Evolutionary conservation across 345 rosid species (phyloP).

Genomic region (Arabidopsis suecica): DNA sequence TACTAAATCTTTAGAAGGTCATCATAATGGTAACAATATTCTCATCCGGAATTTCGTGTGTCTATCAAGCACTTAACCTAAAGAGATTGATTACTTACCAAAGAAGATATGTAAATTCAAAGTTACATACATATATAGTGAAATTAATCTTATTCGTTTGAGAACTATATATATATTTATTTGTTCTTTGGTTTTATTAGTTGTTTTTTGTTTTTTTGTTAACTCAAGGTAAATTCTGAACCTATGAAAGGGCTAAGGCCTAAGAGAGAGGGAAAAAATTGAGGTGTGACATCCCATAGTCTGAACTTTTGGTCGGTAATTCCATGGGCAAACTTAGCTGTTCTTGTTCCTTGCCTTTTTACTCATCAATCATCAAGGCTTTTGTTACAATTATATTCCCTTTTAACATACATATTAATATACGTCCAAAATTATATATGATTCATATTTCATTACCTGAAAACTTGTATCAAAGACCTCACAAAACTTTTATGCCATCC

Average conservation of each 20-base stretch:
- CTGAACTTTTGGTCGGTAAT: constrained; percentile 39
- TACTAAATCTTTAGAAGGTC: background rate
- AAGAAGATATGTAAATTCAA: background rate
- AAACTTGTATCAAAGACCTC: background rate
- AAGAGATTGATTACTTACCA: background rate
- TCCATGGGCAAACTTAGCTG: constrained; percentile 34
- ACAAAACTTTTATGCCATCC: background rate
- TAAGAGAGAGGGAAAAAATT: background rate
- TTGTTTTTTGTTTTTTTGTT: background rate
- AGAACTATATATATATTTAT: background rate
- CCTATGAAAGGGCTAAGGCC: no score
- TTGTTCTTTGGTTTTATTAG: constrained; percentile 26
- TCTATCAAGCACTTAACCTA: constrained; percentile 1
- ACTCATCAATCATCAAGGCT: constrained; percentile 36
- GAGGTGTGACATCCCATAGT: constrained; percentile 30
- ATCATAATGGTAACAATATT: background rate
- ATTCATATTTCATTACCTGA: background rate
- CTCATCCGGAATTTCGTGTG: background rate
- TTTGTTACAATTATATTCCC: constrained; percentile 24
- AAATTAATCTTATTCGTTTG: background rate
- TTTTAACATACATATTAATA: constrained; percentile 7
- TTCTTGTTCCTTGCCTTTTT: constrained; percentile 35
- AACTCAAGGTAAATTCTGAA: no score
- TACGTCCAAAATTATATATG: background rate
- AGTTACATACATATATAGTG: background rate